phyloP scores from a whole-genome alignment of 1,139 yeast species.

The Geotrichum klebahnii region DNA sequence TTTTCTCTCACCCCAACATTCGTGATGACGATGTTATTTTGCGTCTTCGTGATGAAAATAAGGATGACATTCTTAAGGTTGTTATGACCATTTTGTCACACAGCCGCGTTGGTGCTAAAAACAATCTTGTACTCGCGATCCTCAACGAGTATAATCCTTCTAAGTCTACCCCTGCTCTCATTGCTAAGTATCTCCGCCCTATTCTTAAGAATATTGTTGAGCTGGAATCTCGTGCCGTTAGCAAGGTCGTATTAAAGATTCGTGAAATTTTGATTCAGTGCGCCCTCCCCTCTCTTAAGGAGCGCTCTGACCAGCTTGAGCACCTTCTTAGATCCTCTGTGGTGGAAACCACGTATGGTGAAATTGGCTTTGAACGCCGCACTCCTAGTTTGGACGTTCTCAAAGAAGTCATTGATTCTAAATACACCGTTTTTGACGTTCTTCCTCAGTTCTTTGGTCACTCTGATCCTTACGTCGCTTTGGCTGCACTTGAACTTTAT shows the following conservation, averaged over 20 bases:
- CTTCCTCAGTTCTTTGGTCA: constrained; percentile 84
- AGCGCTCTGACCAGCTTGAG: constrained; percentile 94
- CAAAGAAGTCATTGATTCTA: constrained; percentile 90
- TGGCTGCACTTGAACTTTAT: constrained; percentile 96
- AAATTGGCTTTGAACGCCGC: constrained; percentile 63
- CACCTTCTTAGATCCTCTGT: constrained; percentile 91
- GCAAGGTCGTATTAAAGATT: constrained; percentile 90
- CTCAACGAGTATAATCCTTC: constrained; percentile 68
- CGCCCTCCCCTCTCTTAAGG: constrained; percentile 91
- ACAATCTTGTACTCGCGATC: constrained; percentile 80
- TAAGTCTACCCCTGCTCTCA: constrained; percentile 51
- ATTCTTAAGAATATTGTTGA: constrained; percentile 76
- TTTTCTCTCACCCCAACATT: constrained; percentile 68
- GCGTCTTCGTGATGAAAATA: constrained; percentile 80
- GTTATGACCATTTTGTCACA: constrained; percentile 76
- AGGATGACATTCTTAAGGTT: constrained; percentile 69
- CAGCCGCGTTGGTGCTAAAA: constrained; percentile 88
- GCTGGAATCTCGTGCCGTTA: constrained; percentile 85
- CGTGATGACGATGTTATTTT: constrained; percentile 79
- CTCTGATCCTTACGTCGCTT: constrained; percentile 79
- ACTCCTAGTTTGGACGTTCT: constrained; percentile 77
- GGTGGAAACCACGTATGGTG: constrained; percentile 79
- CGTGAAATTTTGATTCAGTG: constrained; percentile 95
- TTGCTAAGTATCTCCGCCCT: constrained; percentile 66
- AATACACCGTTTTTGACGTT: constrained; percentile 93